phyloP scores from a whole-genome alignment of 1,284 basidiomycete genomes.

The Sphagnurus paluster region DNA sequence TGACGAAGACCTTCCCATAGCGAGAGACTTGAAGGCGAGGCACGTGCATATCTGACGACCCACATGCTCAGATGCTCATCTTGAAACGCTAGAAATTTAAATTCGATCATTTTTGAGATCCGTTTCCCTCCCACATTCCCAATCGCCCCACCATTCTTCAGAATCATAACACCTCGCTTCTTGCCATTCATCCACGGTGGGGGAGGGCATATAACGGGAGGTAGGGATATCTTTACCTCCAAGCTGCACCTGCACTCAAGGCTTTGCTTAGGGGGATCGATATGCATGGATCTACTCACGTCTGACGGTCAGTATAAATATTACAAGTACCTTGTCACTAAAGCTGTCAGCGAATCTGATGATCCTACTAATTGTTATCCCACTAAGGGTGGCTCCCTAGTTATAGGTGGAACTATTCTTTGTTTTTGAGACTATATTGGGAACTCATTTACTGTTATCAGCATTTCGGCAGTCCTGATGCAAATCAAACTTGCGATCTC shows the following conservation, averaged over 20 bases:
- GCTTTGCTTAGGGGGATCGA: constrained; percentile 50
- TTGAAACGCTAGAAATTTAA: constrained; percentile 35
- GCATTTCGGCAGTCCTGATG: constrained; percentile 59
- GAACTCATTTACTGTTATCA: constrained; percentile 28
- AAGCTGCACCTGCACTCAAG: not conserved
- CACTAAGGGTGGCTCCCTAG: constrained; percentile 60
- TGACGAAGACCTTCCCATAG: constrained; percentile 52
- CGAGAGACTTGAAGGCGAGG: constrained; percentile 53
- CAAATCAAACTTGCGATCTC: constrained; percentile 66
- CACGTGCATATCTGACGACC: constrained; percentile 28
- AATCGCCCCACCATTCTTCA: constrained; percentile 61
- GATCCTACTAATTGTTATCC: constrained; percentile 5
- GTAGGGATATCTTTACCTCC: constrained; percentile 28
- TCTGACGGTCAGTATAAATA: constrained; percentile 56
- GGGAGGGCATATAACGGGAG: constrained; percentile 63
- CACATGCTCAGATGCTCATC: constrained; percentile 1
- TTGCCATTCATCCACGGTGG: constrained; percentile 61
- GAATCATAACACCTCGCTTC: constrained; percentile 62
- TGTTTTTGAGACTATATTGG: not conserved
- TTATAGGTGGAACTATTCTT: constrained; percentile 44
- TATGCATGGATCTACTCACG: constrained; percentile 68
- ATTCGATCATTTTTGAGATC: constrained; percentile 65
- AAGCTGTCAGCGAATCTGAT: not conserved
- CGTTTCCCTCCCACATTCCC: constrained; percentile 60
- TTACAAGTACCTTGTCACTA: too few species aligned